Evolutionary conservation across 139 green algal genomes (phyloP), one percentile per base, ranked within the genome.

Genomic region (Deuterostichococcus epilithicus): DNA sequence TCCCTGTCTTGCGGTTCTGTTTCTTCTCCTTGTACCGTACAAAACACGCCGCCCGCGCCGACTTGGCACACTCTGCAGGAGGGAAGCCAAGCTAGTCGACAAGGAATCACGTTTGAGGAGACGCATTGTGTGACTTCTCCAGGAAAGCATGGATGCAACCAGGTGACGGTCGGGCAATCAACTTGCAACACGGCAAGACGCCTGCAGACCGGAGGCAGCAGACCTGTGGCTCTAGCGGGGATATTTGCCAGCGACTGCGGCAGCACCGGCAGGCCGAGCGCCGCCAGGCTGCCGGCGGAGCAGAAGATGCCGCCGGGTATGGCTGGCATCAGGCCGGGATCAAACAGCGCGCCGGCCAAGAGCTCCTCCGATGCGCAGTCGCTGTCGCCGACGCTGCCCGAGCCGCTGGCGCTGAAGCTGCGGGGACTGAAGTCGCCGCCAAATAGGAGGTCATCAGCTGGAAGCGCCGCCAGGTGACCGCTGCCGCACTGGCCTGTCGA

Each of bases 1-100:
- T 94, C 81, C 94, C 93, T 58, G 88, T 80, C 75, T 81, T 83
- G 18, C 90, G 76, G 58, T 84, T 88, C 79, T 90, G 88, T 25
- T 82, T 75, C 88, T 95, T 95, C 83, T 92, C 88, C 18, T 80
- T 68, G 79, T 90, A 95, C 36, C 88, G 77, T 28, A 83, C 60
- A 59, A 84, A 32, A 32, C 74, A 73, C n/a, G 74, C 74, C 45
- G 63, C 36, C 18, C 68, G 32, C 52, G 52, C 52, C 8, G 52
- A 63, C 52, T 63, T 63, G 3, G 52, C 52, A 28, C 52, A 63
- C 52, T 63, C 52, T 63, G 52, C 52, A 63, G 52, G 52, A 13
- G n/a, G n/a, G n/a, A n/a, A n/a, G n/a, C n/a, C n/a, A n/a, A n/a
- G n/a, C n/a, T n/a, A n/a, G n/a, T n/a, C n/a, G n/a, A n/a, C n/a